phyloP scores from a whole-genome alignment of 164 flowering plant genomes.

The Aristolochia contorta region DNA sequence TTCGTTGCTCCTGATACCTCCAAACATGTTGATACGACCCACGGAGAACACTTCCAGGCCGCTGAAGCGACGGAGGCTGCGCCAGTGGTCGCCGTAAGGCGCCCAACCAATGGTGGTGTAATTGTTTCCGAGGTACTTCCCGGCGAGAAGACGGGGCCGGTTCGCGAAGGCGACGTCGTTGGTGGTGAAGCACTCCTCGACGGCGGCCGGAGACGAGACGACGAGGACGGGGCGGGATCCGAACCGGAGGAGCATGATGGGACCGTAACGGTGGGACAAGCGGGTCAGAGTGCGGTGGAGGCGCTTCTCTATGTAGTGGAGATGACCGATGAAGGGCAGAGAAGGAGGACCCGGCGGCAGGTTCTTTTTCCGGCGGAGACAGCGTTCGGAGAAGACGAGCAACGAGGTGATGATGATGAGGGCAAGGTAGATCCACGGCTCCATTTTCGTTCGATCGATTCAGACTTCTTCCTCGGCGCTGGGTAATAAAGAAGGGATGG shows the following conservation, averaged over 20 bases:
- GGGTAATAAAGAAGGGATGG: no score
- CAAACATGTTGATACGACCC: conserved; percentile 4
- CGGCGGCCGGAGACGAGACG: conserved; percentile 11
- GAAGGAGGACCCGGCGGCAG: conserved; percentile 11
- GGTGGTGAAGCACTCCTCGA: conserved; percentile 21
- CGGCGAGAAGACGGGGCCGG: conserved; percentile 21
- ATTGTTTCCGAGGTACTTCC: conserved; percentile 13
- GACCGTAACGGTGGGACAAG: conserved; percentile 11
- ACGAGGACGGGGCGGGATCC: conserved; percentile 15
- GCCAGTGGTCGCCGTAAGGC: conserved; percentile 16
- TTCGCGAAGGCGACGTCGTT: conserved; percentile 25
- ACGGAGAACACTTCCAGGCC: conserved; percentile 12
- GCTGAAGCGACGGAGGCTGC: conserved; percentile 11
- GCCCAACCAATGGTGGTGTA: conserved; percentile 7
- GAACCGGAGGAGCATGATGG: conserved; percentile 9
- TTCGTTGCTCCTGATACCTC: conserved; percentile 6
- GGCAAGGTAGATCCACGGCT: background rate
- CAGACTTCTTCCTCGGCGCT: no score
- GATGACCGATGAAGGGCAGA: conserved; percentile 16
- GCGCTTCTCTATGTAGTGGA: conserved; percentile 12
- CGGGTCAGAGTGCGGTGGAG: conserved; percentile 10
- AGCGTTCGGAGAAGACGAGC: background rate
- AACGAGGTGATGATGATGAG: background rate
- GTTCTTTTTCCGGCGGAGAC: background rate
- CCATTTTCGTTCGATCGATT: no score